Evolutionary conservation across 495 filamentous ascomycete species (phyloP).

Genomic region (Penicillium macrosclerotiorum): DNA sequence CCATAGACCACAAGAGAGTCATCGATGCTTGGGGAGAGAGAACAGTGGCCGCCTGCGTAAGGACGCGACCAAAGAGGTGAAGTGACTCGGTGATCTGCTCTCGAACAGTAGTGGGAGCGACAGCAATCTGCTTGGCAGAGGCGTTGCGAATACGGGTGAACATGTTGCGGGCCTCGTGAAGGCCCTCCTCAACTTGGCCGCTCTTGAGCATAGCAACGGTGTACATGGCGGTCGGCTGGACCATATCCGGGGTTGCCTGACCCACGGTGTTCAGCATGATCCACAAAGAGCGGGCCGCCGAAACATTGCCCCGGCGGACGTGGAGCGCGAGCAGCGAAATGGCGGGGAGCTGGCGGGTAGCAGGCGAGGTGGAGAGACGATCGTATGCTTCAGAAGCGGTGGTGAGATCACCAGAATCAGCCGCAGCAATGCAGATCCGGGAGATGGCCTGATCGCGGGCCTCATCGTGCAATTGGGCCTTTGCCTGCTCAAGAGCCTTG

Average conservation of each 20-base stretch:
- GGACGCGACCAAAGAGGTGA: conserved; percentile 66
- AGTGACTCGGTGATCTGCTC: conserved; percentile 87
- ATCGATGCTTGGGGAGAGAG: conserved; percentile 54
- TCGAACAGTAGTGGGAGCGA: conserved; percentile 36
- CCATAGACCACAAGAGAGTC: conserved; percentile 70
- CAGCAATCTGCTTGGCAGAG: conserved; percentile 29
- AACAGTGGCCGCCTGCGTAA: conserved; percentile 47
- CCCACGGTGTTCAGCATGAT: conserved; percentile 60
- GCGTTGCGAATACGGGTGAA: conserved; percentile 72
- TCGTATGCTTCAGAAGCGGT: conserved; percentile 68
- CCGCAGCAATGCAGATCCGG: conserved; percentile 63
- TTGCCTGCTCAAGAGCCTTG: conserved; percentile 66
- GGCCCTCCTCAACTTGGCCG: conserved; percentile 72
- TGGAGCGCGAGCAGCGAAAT: conserved; percentile 83
- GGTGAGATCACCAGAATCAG: conserved; percentile 71
- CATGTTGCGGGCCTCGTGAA: conserved; percentile 75
- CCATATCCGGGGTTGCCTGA: conserved; percentile 61
- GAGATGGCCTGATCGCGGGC: conserved; percentile 55
- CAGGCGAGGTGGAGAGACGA: conserved; percentile 47
- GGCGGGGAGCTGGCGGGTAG: conserved; percentile 60
- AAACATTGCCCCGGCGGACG: conserved; percentile 73
- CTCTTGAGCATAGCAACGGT: conserved; percentile 76
- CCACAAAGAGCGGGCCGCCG: conserved; percentile 75
- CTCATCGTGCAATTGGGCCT: conserved; percentile 43
- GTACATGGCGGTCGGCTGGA: conserved; percentile 86